Conservation (phyloP, 768 basidiomycete species). For the Boletellus sp. region DNA sequence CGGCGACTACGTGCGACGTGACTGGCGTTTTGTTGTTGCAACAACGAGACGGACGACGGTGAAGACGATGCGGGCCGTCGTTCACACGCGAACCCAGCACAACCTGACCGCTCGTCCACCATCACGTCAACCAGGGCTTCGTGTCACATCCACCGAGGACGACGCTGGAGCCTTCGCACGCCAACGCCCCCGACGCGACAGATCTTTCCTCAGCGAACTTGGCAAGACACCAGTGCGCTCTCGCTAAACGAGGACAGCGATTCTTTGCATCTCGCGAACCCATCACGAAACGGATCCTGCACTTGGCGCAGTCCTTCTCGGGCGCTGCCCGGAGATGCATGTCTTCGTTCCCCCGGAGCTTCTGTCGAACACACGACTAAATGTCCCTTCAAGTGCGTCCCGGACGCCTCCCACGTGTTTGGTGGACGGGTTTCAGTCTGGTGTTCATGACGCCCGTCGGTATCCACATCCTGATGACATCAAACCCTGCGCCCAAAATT, state of each 20-base stretch:
- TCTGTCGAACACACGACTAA: slow-evolving; percentile 1
- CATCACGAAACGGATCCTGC: neutral
- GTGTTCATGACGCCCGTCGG: slow-evolving; percentile 16
- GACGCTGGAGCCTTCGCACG: slow-evolving; percentile 42
- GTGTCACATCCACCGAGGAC: slow-evolving; percentile 42
- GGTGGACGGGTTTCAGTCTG: neutral
- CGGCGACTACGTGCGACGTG: slow-evolving; percentile 10
- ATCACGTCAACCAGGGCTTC: slow-evolving; percentile 32
- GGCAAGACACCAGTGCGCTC: too few relatives aligned
- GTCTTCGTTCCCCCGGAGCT: neutral
- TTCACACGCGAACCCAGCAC: slow-evolving; percentile 17
- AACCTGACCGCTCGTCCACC: neutral
- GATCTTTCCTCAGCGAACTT: too few relatives aligned
- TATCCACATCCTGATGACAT: neutral
- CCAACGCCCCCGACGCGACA: slow-evolving; percentile 31
- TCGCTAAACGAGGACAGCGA: slow-evolving; percentile 9
- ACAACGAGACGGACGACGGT: too few relatives aligned
- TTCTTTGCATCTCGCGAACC: neutral
- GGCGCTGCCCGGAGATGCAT: slow-evolving; percentile 4
- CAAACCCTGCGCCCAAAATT: neutral
- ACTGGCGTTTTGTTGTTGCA: too few relatives aligned
- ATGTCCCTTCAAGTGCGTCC: slow-evolving; percentile 18
- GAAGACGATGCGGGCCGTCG: too few relatives aligned
- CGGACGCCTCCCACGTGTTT: slow-evolving; percentile 16
- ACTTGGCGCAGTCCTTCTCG: neutral